These are phyloP conservation scores for Xylaria intraflava DNA, from an alignment of 495 filamentous ascomycete species.

Conservation along the genomic window DNA sequence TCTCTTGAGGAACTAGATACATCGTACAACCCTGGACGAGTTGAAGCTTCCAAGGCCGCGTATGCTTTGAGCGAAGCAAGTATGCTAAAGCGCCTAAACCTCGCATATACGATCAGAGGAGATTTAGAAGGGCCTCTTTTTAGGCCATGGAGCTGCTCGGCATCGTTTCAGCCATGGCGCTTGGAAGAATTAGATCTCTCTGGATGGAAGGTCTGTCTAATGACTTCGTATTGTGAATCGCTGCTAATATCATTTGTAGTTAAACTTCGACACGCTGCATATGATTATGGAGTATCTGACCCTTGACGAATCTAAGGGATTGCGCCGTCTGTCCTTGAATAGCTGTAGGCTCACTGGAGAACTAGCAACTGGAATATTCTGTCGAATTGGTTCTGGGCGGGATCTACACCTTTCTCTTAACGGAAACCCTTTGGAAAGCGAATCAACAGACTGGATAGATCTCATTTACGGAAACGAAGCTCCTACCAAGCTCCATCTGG, in stretches of 20 bases:
- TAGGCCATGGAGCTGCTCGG: slow-evolving; percentile 18
- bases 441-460: slow-evolving; percentile 54
- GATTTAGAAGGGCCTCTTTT: slow-evolving; percentile 19
- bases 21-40: slow-evolving; percentile 65
- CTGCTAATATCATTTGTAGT: slow-evolving; percentile 19
- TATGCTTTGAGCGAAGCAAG: slow-evolving; percentile 22
- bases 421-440: slow-evolving; percentile 66
- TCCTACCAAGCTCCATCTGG: slow-evolving; percentile 68
- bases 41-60: slow-evolving; percentile 56
- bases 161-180: slow-evolving; percentile 57
- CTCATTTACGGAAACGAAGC: slow-evolving; percentile 67
- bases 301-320: slow-evolving; percentile 53
- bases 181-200: slow-evolving; percentile 68
- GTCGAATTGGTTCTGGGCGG: slow-evolving; percentile 60
- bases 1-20: slow-evolving; percentile 73
- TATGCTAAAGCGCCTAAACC: slow-evolving; percentile 14
- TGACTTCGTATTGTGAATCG: background rate
- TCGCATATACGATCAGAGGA: slow-evolving; percentile 24
- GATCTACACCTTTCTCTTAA: slow-evolving; percentile 72
- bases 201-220: slow-evolving; percentile 46
- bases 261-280: slow-evolving; percentile 49
- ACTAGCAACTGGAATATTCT: slow-evolving; percentile 71
- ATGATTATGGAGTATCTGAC: slow-evolving; percentile 59
- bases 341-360: slow-evolving; percentile 74
- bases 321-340: slow-evolving; percentile 66